Conservation (phyloP, 2,329 filamentous ascomycete species). For the Neofusicoccum cordaticola region DNA sequence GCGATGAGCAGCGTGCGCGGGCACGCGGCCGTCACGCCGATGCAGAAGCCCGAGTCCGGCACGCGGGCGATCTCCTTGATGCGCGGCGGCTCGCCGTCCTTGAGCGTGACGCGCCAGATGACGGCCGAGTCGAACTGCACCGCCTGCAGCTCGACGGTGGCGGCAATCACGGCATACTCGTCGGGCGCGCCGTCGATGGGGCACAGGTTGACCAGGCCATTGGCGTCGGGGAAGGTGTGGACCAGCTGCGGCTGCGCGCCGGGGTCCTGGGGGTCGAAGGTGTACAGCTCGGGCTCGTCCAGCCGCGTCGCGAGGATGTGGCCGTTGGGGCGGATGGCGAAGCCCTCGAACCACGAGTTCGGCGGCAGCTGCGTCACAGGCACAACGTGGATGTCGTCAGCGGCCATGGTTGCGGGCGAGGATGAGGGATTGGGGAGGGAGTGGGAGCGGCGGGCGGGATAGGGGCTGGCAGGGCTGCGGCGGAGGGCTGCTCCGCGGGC, state of each 20-base stretch:
- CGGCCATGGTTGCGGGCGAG: not conserved
- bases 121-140: conserved; percentile 3
- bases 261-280: conserved; percentile 11
- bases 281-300: conserved; percentile 15
- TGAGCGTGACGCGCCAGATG: conserved; percentile 13
- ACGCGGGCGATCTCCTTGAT: conserved; percentile 9
- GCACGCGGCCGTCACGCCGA: not conserved
- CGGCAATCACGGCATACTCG: conserved; percentile 15
- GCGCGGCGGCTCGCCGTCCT: not conserved
- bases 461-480: not conserved
- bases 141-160: conserved; percentile 8
- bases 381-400: conserved; percentile 2
- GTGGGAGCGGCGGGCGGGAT: not conserved
- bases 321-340: conserved; percentile 15
- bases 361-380: conserved; percentile 13
- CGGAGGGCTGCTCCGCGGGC: too few species aligned
- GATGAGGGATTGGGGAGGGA: not conserved
- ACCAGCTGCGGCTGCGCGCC: conserved; percentile 2
- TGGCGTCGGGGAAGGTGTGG: conserved; percentile 15
- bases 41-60: conserved; percentile 13
- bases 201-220: conserved; percentile 14
- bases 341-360: conserved; percentile 15
- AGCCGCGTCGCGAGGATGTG: conserved; percentile 13
- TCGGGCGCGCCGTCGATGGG: not conserved
- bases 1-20: conserved; percentile 5